These are phyloP conservation scores for Astragalus membranaceus DNA, from an alignment of 306 rosid genomes.

Conservation along the genomic window DNA sequence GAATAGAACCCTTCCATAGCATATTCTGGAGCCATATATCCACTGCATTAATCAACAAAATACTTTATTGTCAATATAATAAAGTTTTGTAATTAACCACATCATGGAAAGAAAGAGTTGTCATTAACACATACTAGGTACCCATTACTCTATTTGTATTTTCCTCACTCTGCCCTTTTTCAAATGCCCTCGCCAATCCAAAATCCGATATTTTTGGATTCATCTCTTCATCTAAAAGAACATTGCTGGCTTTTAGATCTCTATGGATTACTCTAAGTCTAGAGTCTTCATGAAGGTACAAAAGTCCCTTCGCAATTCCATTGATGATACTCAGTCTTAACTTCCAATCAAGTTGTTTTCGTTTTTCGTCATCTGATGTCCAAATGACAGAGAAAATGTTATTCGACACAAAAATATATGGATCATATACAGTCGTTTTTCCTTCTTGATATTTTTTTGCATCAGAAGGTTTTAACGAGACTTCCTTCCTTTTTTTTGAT, in stretches of 20 bases:
- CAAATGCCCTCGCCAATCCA: slow-evolving; percentile 41
- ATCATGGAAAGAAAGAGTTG: not conserved
- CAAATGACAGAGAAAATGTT: not conserved
- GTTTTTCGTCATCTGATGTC: slow-evolving; percentile 21
- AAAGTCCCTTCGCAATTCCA: slow-evolving; percentile 45
- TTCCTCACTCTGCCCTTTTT: slow-evolving; percentile 22
- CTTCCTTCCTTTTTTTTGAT: too few species aligned
- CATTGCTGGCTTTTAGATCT: slow-evolving; percentile 47
- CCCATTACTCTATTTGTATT: slow-evolving; percentile 42
- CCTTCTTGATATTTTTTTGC: too few species aligned
- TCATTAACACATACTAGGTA: slow-evolving; percentile 35
- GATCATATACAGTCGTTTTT: too few species aligned
- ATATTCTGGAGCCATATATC: slow-evolving; percentile 52
- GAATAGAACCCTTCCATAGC: slow-evolving; percentile 41
- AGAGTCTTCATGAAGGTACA: slow-evolving; percentile 51
- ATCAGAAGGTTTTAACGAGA: too few species aligned
- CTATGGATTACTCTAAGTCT: slow-evolving; percentile 42
- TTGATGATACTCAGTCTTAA: slow-evolving; percentile 23
- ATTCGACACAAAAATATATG: not conserved
- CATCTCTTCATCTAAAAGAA: slow-evolving; percentile 37
- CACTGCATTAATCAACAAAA: slow-evolving; percentile 20
- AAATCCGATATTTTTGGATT: slow-evolving; percentile 50
- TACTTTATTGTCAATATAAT: not conserved
- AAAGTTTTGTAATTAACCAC: not conserved
- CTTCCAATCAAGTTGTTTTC: slow-evolving; percentile 30